These are phyloP conservation scores for Sugiyamaella qingdaonensis DNA, from an alignment of 805 yeast genomes.

Conservation along the genomic window DNA sequence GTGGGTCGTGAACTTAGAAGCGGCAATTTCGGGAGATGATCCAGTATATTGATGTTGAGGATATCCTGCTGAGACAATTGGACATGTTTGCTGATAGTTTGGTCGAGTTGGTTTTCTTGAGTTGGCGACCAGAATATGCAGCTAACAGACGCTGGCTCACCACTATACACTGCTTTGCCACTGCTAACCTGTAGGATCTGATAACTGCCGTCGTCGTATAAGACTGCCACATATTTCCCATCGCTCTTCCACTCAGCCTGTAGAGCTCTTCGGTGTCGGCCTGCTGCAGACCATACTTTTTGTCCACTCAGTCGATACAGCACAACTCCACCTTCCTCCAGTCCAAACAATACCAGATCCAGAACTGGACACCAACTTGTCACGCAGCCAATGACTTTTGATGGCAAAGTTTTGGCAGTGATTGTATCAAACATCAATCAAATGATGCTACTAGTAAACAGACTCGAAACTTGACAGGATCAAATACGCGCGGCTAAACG, in stretches of 20 bases:
- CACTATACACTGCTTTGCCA: constrained; percentile 38
- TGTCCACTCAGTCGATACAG: constrained; percentile 53
- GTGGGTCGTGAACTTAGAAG: constrained; percentile 11
- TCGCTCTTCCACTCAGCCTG: constrained; percentile 36
- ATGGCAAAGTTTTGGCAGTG: constrained; percentile 19
- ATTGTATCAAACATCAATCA: constrained; percentile 8
- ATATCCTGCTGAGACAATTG: neutral
- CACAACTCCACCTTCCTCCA: constrained; percentile 46
- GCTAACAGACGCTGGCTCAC: constrained; percentile 4
- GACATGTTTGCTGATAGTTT: neutral
- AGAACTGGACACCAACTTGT: constrained; percentile 45
- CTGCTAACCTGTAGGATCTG: constrained; percentile 45
- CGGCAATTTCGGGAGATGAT: constrained; percentile 23
- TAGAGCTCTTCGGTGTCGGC: constrained; percentile 23
- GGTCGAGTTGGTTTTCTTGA: neutral
- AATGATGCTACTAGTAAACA: neutral
- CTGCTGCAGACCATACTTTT: constrained; percentile 46
- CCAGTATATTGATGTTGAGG: constrained; percentile 27
- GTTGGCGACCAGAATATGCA: neutral
- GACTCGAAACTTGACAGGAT: neutral
- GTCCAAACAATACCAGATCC: constrained; percentile 46
- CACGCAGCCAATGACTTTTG: constrained; percentile 26
- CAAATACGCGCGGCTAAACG: neutral
- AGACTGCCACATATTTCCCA: constrained; percentile 40
- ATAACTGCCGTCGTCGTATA: constrained; percentile 42